Percentiles rank a stretch among this genome's conserved stretches.
These are phyloP conservation scores for Kockovaella imperatae DNA, from an alignment of 768 basidiomycete genomes.

Conservation along the genomic window DNA sequence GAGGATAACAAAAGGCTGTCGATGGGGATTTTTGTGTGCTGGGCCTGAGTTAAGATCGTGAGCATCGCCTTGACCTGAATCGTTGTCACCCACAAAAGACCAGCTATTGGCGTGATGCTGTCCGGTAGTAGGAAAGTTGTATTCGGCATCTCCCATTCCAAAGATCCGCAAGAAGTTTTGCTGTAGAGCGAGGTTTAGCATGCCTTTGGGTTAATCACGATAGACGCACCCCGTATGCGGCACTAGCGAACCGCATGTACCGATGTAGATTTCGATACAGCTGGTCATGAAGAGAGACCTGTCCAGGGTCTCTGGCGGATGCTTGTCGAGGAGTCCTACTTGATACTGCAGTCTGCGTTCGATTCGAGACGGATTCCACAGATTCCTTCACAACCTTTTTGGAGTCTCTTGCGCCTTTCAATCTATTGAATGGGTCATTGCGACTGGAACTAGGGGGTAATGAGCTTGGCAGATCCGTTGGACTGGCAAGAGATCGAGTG, in stretches of 20 bases:
- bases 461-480: no score
- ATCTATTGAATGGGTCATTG: no score
- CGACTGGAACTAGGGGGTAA: no score
- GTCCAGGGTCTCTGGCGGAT: constrained; percentile 4
- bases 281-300: constrained; percentile 27
- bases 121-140: constrained; percentile 42
- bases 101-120: constrained; percentile 40
- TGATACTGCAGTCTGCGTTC: no score
- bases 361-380: no score
- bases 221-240: constrained; percentile 35
- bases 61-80: background rate
- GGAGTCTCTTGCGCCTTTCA: no score
- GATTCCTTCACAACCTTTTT: no score
- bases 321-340: background rate
- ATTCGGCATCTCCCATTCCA: constrained; percentile 40
- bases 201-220: background rate
- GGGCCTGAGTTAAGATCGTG: constrained; percentile 17
- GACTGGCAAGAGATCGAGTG: no score
- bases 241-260: constrained; percentile 42
- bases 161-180: constrained; percentile 44
- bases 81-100: constrained; percentile 26
- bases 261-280: constrained; percentile 40
- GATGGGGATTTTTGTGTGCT: constrained; percentile 45
- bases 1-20: constrained; percentile 44
- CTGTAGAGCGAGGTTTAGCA: constrained; percentile 7